A percentile compares a stretch with the other conserved stretches of the same genome.
Conservation (phyloP, 208 protist species). For the Phytomonas sp. region DNA sequence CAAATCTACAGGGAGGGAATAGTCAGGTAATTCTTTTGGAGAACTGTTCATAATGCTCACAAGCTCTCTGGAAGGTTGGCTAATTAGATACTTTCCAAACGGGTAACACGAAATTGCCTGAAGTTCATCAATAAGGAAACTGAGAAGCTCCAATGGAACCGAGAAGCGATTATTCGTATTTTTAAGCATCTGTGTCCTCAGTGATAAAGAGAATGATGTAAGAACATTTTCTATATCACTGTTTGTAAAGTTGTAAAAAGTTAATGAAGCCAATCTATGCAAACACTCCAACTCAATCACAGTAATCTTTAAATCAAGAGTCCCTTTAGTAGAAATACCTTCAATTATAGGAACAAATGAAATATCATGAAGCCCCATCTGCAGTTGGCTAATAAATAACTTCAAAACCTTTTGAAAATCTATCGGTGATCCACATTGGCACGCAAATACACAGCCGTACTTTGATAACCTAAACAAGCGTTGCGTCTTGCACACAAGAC, state of each 20-base stretch:
- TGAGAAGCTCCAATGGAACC: slow-evolving; percentile 17
- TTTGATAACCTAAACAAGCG: slow-evolving; percentile 41
- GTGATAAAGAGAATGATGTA: slow-evolving; percentile 16
- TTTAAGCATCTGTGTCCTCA: slow-evolving; percentile 5
- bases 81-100: slow-evolving; percentile 18
- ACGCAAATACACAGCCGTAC: slow-evolving; percentile 65
- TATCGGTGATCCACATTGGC: slow-evolving; percentile 28
- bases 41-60: not conserved
- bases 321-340: slow-evolving; percentile 23
- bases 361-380: slow-evolving; percentile 1
- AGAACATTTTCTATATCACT: slow-evolving; percentile 8
- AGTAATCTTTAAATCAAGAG: slow-evolving; percentile 20
- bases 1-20: slow-evolving; percentile 16
- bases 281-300: slow-evolving; percentile 43
- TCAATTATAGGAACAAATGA: slow-evolving; percentile 39
- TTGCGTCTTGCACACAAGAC: slow-evolving; percentile 20
- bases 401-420: slow-evolving; percentile 40
- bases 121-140: slow-evolving; percentile 22
- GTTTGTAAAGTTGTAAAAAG: slow-evolving; percentile 21
- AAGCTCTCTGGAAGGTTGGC: slow-evolving; percentile 4
- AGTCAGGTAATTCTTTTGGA: not conserved
- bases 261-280: slow-evolving; percentile 5
- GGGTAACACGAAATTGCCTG: slow-evolving; percentile 15
- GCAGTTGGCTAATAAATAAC: slow-evolving; percentile 17
- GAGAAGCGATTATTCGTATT: not conserved